Base-by-base conservation (phyloP, 2,329 filamentous ascomycete genomes). In the Pseudopyricularia javanii region DNA sequence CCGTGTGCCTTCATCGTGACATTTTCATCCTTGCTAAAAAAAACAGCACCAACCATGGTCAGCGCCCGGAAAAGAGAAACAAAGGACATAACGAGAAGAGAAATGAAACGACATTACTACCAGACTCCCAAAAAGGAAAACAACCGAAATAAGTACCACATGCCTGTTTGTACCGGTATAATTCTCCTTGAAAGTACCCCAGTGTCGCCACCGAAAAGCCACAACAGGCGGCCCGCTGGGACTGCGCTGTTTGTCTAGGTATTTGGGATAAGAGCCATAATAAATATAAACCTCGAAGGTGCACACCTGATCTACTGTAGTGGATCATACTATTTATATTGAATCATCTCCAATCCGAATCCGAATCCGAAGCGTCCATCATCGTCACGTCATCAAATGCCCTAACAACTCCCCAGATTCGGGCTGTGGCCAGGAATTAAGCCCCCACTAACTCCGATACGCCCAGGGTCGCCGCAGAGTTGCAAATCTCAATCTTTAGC, bases 191-290 rank as follows among this genome's bases (percentile, higher is more conserved):
- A 86, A 85, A 4, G 68, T 64, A 0, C 82, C 82, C 82, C 82
- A 86, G 63, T 86, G 83, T 5, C 82, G 70, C 82, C 82, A 86
- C 58, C 77, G 73, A 63, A 85, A 84, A 2, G 73, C 70, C 34
- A 85, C 80, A 12, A 70, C 69, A 2, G 82, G 82, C 24, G 81
- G 81, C 0, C 79, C 82, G 55, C 76, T 78, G 61, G n/a, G n/a
- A n/a, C n/a, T n/a, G n/a, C n/a, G n/a, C n/a, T n/a, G n/a, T n/a
- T n/a, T n/a, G n/a, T n/a, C n/a, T n/a, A n/a, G n/a, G n/a, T n/a
- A n/a, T n/a, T n/a, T n/a, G n/a, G n/a, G n/a, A n/a, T n/a, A n/a
- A n/a, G n/a, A n/a, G n/a, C n/a, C n/a, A n/a, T n/a, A n/a, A n/a
- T n/a, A n/a, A n/a, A n/a, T n/a, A n/a, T n/a, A n/a, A n/a, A n/a